Base-by-base conservation (phyloP, 345 rosid genomes). In the Citrus glauca region DNA sequence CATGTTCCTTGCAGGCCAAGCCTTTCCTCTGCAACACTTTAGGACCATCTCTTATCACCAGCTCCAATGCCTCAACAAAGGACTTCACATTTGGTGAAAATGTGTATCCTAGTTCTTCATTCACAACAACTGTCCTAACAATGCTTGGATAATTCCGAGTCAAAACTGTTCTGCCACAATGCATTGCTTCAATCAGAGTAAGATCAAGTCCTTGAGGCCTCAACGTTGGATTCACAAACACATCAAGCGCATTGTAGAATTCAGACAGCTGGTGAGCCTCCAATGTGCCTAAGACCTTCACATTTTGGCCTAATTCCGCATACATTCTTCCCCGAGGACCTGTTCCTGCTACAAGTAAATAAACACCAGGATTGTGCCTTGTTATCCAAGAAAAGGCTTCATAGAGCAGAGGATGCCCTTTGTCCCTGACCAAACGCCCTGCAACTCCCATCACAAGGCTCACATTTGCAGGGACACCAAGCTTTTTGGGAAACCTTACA, bases 311-410 rank as follows among this genome's bases (percentile, higher is more conserved):
- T 66, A 89, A 72, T 22, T 91, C 89, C 6, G 83, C 76, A 53
- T 91, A 91, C 71, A 92, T 87, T 79, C 80, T 83, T 0, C 85
- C 91, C 94, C 97, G 90, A 20, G 93, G 97, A 53, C 97, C 98
- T 32, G 93, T 84, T 13, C 94, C 98, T 24, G 92, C 93, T 8
- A 94, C 95, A 9, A 94, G 81, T 4, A 90, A 77, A 48, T 64
- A 86, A 2, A 89, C 87, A 42, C 81, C 81, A 0, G 90, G 88
- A 73, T 87, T 74, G 6, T 42, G 72, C 78, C 78, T 81, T 8
- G 63, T 57, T 65, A 92, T 78, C 74, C 72, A 50, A 2, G 88
- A 83, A 50, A 94, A 86, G 25, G 93, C 92, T 82, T 92, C 88
- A 1, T 86, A 76, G 10, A 91, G 85, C 55, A 92, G 86, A 1